Percentiles rank a stretch among this genome's conserved stretches.
phyloP scores from a whole-genome alignment of 345 rosid species.

The Erysimum cheiranthoides region DNA sequence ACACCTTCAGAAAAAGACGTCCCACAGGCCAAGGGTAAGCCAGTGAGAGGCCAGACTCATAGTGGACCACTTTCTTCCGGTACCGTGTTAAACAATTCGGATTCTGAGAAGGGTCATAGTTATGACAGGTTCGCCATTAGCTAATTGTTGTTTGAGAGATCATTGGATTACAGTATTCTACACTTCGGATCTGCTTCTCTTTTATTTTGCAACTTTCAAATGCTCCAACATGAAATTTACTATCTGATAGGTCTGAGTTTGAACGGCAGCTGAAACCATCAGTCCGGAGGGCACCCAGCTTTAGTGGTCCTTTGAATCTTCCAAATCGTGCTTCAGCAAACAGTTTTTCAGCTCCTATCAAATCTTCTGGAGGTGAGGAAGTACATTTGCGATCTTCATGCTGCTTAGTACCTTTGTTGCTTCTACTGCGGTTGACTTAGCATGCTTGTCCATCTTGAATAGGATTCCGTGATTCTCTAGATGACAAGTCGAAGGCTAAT shows the following conservation, averaged over 20 bases:
- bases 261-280: constrained; percentile 60
- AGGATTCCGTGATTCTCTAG: constrained; percentile 91
- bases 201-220: constrained; percentile 7
- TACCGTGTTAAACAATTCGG: constrained; percentile 54
- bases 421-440: constrained; percentile 13
- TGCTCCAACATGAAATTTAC: constrained; percentile 24
- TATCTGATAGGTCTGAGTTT: constrained; percentile 63
- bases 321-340: constrained; percentile 98
- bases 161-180: constrained; percentile 8
- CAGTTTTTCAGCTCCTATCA: constrained; percentile 97
- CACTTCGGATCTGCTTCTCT: constrained; percentile 22
- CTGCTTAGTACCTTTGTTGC: constrained; percentile 2
- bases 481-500: constrained; percentile 90
- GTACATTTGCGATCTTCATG: background rate
- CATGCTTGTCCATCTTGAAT: constrained; percentile 30
- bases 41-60: constrained; percentile 72
- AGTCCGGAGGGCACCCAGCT: constrained; percentile 79
- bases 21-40: constrained; percentile 56
- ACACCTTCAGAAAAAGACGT: constrained; percentile 61
- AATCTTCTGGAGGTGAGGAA: constrained; percentile 85
- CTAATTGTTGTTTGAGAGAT: constrained; percentile 23
- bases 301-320: constrained; percentile 97
- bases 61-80: constrained; percentile 88
- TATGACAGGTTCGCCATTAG: constrained; percentile 63
- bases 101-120: constrained; percentile 58